Conservation (phyloP, 2,329 filamentous ascomycete genomes). For the Lasiodiplodia sp. region DNA sequence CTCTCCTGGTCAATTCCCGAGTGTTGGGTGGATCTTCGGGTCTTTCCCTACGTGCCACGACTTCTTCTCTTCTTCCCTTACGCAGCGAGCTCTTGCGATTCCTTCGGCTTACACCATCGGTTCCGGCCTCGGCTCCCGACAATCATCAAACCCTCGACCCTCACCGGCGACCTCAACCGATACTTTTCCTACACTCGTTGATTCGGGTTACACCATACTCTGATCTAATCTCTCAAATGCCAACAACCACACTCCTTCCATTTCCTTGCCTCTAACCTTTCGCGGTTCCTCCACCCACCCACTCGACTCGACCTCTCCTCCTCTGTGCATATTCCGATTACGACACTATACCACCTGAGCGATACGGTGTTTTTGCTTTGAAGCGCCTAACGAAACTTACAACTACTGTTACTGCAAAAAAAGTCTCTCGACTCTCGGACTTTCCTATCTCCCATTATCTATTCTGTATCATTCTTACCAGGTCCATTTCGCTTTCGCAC, state of each 20-base stretch:
- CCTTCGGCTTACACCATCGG: slow-evolving; percentile 36
- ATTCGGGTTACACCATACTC: slow-evolving; percentile 47
- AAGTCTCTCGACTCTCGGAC: slow-evolving; percentile 27
- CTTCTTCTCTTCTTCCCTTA: slow-evolving; percentile 38
- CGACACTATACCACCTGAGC: slow-evolving; percentile 35
- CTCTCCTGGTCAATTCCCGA: slow-evolving; percentile 11
- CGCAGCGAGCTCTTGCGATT: slow-evolving; percentile 42
- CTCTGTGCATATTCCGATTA: slow-evolving; percentile 31
- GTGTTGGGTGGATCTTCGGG: slow-evolving; percentile 23
- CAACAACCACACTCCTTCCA: slow-evolving; percentile 52
- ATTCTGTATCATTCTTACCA: slow-evolving; percentile 37
- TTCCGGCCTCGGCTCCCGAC: slow-evolving; percentile 36
- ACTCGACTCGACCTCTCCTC: slow-evolving; percentile 28
- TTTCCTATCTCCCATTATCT: slow-evolving; percentile 28
- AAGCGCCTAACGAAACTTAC: slow-evolving; percentile 34
- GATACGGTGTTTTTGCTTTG: slow-evolving; percentile 42
- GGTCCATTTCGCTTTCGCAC: slow-evolving; percentile 30
- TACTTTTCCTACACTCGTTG: slow-evolving; percentile 47
- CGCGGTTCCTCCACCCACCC: slow-evolving; percentile 22
- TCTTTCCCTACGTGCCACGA: slow-evolving; percentile 46
- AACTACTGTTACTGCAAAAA: slow-evolving; percentile 33
- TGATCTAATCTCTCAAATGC: slow-evolving; percentile 53
- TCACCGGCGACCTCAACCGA: slow-evolving; percentile 33
- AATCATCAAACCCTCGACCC: slow-evolving; percentile 27
- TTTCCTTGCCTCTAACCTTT: slow-evolving; percentile 49